These are phyloP conservation scores for Cutaneotrichosporon mucoides DNA, from an alignment of 1,284 basidiomycete species.

Conservation along the genomic window DNA sequence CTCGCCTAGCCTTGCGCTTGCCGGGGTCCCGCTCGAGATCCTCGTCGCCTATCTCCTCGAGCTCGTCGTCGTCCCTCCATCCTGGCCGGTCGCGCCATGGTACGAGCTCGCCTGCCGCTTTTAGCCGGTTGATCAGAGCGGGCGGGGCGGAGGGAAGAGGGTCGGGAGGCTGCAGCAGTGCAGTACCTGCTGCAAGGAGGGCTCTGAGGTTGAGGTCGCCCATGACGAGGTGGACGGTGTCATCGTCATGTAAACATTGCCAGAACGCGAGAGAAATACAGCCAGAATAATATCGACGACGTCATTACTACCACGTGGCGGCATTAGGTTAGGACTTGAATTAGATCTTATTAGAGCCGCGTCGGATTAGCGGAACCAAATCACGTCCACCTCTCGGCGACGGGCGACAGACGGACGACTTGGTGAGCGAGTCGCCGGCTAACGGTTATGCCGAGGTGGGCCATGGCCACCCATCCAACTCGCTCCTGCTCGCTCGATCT, in stretches of 20 bases:
- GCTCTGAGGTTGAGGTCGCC: constrained; percentile 13
- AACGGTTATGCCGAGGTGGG: too few relatives aligned
- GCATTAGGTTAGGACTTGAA: too few relatives aligned
- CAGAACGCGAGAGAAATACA: too few relatives aligned
- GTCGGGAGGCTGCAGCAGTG: constrained; percentile 32
- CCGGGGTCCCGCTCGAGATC: background rate
- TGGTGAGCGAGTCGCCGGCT: too few relatives aligned
- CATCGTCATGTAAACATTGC: constrained; percentile 6
- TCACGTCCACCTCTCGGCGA: too few relatives aligned
- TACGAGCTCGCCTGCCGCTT: constrained; percentile 18
- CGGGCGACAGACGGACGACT: too few relatives aligned
- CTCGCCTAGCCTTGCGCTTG: constrained; percentile 4
- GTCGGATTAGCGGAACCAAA: too few relatives aligned
- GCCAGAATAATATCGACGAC: too few relatives aligned
- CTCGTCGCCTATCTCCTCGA: constrained; percentile 13
- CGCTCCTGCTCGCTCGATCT: too few relatives aligned
- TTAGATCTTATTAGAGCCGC: too few relatives aligned
- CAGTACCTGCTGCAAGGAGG: constrained; percentile 24
- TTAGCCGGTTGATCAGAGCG: constrained; percentile 23
- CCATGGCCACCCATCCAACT: too few relatives aligned
- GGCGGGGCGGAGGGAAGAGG: constrained; percentile 30
- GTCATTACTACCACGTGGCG: too few relatives aligned
- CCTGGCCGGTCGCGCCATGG: constrained; percentile 23
- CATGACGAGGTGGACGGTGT: background rate
- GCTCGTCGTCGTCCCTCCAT: constrained; percentile 13